These are phyloP conservation scores for Verbascum thapsus DNA, from an alignment of 257 asterid species.

Conservation along the genomic window DNA sequence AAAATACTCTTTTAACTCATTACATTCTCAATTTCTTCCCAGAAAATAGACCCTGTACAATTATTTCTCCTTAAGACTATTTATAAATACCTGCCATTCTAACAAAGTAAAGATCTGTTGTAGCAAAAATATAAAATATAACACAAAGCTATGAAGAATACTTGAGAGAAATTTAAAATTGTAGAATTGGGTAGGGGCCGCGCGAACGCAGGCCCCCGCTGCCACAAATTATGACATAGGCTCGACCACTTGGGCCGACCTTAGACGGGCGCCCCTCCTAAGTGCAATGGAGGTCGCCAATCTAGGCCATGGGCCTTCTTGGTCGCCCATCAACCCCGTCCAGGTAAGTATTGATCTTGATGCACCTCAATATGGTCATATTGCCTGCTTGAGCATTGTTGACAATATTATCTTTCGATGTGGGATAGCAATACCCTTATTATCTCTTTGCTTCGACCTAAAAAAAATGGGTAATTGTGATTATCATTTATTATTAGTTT, in stretches of 20 bases:
- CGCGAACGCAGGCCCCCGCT: not conserved
- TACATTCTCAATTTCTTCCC: too few relatives aligned
- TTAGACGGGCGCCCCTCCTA: constrained; percentile 27
- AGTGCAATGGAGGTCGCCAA: constrained; percentile 39
- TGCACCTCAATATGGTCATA: not conserved
- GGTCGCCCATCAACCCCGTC: constrained; percentile 42
- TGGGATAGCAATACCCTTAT: constrained; percentile 2
- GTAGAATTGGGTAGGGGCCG: not conserved
- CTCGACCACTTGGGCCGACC: constrained; percentile 28
- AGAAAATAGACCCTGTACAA: too few relatives aligned
- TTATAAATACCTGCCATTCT: too few relatives aligned
- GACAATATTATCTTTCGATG: not conserved
- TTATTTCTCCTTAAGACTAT: too few relatives aligned
- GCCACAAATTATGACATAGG: constrained; percentile 34
- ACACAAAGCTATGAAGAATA: too few relatives aligned
- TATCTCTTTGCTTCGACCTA: too few relatives aligned
- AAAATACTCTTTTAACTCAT: too few relatives aligned
- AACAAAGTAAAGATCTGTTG: too few relatives aligned
- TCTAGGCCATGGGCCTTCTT: constrained; percentile 39
- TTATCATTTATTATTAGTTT: too few relatives aligned
- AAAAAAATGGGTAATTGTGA: too few relatives aligned
- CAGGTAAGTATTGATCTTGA: constrained; percentile 7
- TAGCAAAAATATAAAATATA: too few relatives aligned
- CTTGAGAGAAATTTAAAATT: too few relatives aligned
- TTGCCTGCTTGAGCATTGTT: not conserved